These are phyloP conservation scores for Protea cynaroides DNA, from an alignment of 164 flowering plant genomes.

Conservation along the genomic window DNA sequence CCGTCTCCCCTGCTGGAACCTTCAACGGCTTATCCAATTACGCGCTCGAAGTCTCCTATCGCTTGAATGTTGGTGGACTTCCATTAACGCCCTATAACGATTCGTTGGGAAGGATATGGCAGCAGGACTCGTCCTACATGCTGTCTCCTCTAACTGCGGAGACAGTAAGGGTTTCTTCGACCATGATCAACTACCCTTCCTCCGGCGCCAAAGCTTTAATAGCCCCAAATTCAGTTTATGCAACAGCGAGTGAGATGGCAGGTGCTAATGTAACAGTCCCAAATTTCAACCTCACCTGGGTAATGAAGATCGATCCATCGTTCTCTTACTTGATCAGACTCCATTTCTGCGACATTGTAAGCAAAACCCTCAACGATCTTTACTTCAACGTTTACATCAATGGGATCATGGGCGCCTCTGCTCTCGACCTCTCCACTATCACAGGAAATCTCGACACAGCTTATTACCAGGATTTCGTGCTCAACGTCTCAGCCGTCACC, in stretches of 20 bases:
- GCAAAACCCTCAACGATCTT: slow-evolving; percentile 49
- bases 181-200: slow-evolving; percentile 31
- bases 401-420: slow-evolving; percentile 34
- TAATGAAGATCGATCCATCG: slow-evolving; percentile 44
- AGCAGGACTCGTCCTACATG: slow-evolving; percentile 31
- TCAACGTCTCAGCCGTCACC: slow-evolving; percentile 34
- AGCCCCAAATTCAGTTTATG: slow-evolving; percentile 64
- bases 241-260: slow-evolving; percentile 59
- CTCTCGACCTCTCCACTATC: slow-evolving; percentile 61
- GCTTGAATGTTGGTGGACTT: slow-evolving; percentile 63
- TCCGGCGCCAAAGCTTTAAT: slow-evolving; percentile 40
- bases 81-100: slow-evolving; percentile 46
- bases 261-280: slow-evolving; percentile 28
- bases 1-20: too few species aligned
- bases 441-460: slow-evolving; percentile 52
- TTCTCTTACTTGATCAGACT: slow-evolving; percentile 58
- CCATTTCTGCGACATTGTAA: slow-evolving; percentile 88
- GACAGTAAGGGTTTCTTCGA: slow-evolving; percentile 35
- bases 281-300: slow-evolving; percentile 75
- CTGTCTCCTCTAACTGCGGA: slow-evolving; percentile 36
- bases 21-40: too few species aligned
- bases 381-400: slow-evolving; percentile 78
- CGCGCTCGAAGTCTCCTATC: too few species aligned
- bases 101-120: slow-evolving; percentile 70
- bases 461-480: slow-evolving; percentile 63